Evolutionary conservation across 257 asterid species (phyloP).

Genomic region (Echium plantagineum): DNA sequence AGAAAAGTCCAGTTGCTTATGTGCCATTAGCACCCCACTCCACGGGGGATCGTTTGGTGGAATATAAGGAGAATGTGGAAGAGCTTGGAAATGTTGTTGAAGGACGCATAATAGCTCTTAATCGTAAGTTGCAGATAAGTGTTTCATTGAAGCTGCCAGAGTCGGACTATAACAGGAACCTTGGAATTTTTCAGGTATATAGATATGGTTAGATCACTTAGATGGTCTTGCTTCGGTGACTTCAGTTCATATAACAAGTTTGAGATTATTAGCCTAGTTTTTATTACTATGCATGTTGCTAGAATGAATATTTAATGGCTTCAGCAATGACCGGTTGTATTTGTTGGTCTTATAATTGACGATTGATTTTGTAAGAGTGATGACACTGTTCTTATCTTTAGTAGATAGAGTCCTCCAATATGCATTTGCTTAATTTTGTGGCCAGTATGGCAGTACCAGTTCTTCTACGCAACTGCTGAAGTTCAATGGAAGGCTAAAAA

Average conservation of each 20-base stretch:
- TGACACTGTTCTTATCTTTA: not conserved
- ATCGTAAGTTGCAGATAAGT: constrained; percentile 64
- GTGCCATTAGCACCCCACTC: constrained; percentile 38
- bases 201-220: constrained; percentile 1
- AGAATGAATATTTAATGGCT: not conserved
- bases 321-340: not conserved
- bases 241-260: not conserved
- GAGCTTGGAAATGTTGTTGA: constrained; percentile 20
- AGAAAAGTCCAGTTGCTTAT: constrained; percentile 67
- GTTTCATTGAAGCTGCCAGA: constrained; percentile 64
- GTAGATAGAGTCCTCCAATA: not conserved
- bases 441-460: no score
- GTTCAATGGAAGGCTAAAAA: no score
- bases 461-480: no score
- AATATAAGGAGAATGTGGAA: constrained; percentile 27
- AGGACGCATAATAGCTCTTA: constrained; percentile 45
- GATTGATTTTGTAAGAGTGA: not conserved
- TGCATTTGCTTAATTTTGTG: no score
- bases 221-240: not conserved
- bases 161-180: constrained; percentile 77
- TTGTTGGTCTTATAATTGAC: not conserved
- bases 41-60: constrained; percentile 24
- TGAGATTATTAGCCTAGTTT: not conserved
- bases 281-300: not conserved
- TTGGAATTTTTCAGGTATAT: constrained; percentile 82